A percentile compares a stretch with the other conserved stretches of the same genome.
These are phyloP conservation scores for Fusarium sp. DNA, from an alignment of 2,329 filamentous ascomycete species.

Conservation along the genomic window DNA sequence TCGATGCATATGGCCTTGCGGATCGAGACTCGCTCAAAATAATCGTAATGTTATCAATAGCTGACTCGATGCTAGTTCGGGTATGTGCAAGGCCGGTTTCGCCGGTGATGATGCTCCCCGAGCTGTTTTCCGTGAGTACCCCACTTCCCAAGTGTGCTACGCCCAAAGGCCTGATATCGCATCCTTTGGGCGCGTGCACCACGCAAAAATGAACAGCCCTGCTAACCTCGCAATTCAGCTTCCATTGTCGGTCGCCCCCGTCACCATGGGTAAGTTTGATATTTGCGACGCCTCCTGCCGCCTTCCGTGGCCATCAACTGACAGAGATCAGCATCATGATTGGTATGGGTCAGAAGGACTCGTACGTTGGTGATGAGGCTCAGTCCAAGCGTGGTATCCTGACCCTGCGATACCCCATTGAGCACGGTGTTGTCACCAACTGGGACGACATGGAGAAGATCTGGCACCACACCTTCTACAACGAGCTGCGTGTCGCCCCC, in stretches of 20 bases:
- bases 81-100: conserved; percentile 99
- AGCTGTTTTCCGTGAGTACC: conserved; percentile 98
- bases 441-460: conserved; percentile 99
- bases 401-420: conserved; percentile 98
- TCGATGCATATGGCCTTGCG: conserved; percentile 18
- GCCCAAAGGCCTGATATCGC: conserved; percentile 35
- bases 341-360: conserved; percentile 99
- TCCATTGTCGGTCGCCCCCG: conserved; percentile 99
- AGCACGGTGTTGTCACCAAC: conserved; percentile 99
- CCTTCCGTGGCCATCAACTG: conserved; percentile 24
- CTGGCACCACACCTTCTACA: conserved; percentile 99
- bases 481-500: conserved; percentile 99
- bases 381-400: conserved; percentile 99
- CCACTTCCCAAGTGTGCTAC: conserved; percentile 46
- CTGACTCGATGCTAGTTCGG: conserved; percentile 79
- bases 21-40: conserved; percentile 5
- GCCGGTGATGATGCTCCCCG: conserved; percentile 99
- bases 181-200: conserved; percentile 18
- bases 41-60: conserved; percentile 10
- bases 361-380: conserved; percentile 99
- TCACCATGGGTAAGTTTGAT: conserved; percentile 92
- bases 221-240: conserved; percentile 68
- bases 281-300: conserved; percentile 15
- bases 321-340: conserved; percentile 91
- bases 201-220: conserved; percentile 19